Conservation (phyloP, 805 yeast species). For the Wickerhamomyces bovis region DNA sequence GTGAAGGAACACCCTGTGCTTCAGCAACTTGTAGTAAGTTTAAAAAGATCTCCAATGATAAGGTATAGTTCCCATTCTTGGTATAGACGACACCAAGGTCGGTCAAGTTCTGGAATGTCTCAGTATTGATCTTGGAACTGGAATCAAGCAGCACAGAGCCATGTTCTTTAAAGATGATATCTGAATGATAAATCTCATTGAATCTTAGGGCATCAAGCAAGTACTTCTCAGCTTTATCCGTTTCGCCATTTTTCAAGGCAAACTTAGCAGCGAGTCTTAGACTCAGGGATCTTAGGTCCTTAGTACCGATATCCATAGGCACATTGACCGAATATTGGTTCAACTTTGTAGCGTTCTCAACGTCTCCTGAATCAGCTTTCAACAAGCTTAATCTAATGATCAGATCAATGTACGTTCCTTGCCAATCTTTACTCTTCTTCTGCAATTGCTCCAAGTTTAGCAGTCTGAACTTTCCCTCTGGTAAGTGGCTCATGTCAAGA, state of each 20-base stretch:
- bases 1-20: background rate
- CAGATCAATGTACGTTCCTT: constrained; percentile 32
- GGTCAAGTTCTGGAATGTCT: constrained; percentile 19
- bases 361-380: constrained; percentile 22
- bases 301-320: constrained; percentile 24
- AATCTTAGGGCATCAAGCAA: constrained; percentile 25
- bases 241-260: constrained; percentile 15
- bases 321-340: constrained; percentile 27
- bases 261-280: constrained; percentile 33
- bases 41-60: constrained; percentile 31
- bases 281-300: constrained; percentile 21
- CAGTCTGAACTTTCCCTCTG: constrained; percentile 16
- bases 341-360: constrained; percentile 21
- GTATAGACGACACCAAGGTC: constrained; percentile 23
- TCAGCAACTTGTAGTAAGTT: constrained; percentile 21
- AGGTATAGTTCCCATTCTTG: constrained; percentile 10
- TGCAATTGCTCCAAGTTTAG: constrained; percentile 20
- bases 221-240: constrained; percentile 23
- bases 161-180: constrained; percentile 9
- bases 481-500: constrained; percentile 13
- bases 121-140: constrained; percentile 15
- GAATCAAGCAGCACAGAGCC: constrained; percentile 15
- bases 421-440: constrained; percentile 25
- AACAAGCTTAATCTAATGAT: constrained; percentile 34
- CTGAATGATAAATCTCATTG: constrained; percentile 18